Percentiles rank a stretch among this genome's conserved stretches.
Evolutionary conservation across 2,329 filamentous ascomycete genomes (phyloP).

Genomic region (Colletotrichum chlorophyti): DNA sequence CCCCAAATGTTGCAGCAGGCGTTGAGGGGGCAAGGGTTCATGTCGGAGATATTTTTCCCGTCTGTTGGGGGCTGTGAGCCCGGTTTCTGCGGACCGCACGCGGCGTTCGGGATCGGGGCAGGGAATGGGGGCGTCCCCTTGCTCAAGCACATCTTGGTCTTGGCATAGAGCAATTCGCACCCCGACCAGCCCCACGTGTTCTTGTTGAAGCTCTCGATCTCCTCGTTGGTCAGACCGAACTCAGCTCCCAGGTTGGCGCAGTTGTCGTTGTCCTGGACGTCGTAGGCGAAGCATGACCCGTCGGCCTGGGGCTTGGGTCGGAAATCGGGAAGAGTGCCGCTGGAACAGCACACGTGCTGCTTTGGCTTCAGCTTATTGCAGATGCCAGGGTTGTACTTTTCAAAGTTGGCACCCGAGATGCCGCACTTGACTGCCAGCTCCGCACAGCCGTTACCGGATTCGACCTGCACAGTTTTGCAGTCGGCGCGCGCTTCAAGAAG

Average conservation of each 20-base stretch:
- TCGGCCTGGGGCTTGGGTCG: constrained; percentile 41
- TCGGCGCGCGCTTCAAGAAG: not conserved
- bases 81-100: constrained; percentile 50
- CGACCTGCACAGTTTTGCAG: constrained; percentile 14
- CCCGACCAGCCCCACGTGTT: constrained; percentile 45
- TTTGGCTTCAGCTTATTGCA: constrained; percentile 41
- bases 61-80: constrained; percentile 42
- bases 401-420: constrained; percentile 33
- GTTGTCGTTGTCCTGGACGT: constrained; percentile 37
- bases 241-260: constrained; percentile 39
- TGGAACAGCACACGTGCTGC: constrained; percentile 45
- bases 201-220: constrained; percentile 40
- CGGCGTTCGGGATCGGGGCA: constrained; percentile 26
- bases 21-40: constrained; percentile 56
- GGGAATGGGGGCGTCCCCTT: constrained; percentile 32
- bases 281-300: constrained; percentile 43
- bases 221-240: constrained; percentile 27
- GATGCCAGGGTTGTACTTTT: constrained; percentile 35
- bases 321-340: constrained; percentile 41
- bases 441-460: constrained; percentile 34
- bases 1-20: constrained; percentile 44
- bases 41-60: constrained; percentile 39
- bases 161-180: constrained; percentile 11
- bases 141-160: constrained; percentile 32
- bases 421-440: constrained; percentile 34